Percentiles rank a stretch among this genome's conserved stretches.
Conservation (phyloP, 73 alveolate species). For the Blepharisma stoltei region DNA sequence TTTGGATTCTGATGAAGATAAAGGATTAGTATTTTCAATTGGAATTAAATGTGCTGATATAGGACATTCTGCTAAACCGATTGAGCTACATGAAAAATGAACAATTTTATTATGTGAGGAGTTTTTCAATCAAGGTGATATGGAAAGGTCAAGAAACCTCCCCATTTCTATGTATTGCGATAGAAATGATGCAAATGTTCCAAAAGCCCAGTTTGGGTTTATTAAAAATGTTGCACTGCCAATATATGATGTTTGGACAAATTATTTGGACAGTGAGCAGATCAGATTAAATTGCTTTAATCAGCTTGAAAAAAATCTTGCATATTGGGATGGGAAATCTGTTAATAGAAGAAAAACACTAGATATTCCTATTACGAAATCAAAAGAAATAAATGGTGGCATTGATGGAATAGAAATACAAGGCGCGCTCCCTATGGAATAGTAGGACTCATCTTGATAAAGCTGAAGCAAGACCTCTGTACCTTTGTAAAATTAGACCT, state of each 20-base stretch:
- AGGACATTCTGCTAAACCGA: slow-evolving; percentile 25
- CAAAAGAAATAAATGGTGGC: too few species aligned
- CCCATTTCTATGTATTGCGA: slow-evolving; percentile 25
- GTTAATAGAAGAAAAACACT: too few species aligned
- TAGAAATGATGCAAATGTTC: slow-evolving; percentile 1
- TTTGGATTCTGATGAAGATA: background rate
- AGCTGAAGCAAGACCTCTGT: too few species aligned
- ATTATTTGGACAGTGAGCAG: background rate
- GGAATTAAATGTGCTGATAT: slow-evolving; percentile 19
- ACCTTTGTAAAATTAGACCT: too few species aligned
- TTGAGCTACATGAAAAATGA: slow-evolving; percentile 11
- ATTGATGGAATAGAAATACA: too few species aligned
- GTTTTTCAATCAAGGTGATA: slow-evolving; percentile 27
- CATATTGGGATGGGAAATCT: background rate
- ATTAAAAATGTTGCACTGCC: background rate
- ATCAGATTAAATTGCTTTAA: background rate
- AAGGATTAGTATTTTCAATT: background rate
- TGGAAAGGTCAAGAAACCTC: slow-evolving; percentile 9
- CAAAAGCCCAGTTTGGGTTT: slow-evolving; percentile 23
- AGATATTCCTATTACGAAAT: too few species aligned
- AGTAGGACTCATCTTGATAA: too few species aligned
- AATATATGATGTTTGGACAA: background rate
- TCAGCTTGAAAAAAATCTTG: background rate
- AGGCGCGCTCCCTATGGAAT: too few species aligned
- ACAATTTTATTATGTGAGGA: background rate